phyloP scores from a whole-genome alignment of 352 stramenopile species.

The Phytophthora kernoviae region DNA sequence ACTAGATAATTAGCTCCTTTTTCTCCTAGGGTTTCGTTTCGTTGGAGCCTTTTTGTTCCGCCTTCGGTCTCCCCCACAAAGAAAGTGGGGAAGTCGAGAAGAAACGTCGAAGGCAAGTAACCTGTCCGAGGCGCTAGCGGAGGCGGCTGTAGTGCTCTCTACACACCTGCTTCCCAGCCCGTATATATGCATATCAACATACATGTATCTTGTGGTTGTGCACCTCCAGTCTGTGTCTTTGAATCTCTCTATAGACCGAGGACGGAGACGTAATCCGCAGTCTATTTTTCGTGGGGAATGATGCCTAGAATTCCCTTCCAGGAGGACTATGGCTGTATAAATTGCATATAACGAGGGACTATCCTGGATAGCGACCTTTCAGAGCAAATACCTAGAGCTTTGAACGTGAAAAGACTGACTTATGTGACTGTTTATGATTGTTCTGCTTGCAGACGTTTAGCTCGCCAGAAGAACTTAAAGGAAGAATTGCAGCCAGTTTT shows the following conservation, averaged over 20 bases:
- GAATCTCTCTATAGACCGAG: constrained; percentile 8
- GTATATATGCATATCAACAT: background rate
- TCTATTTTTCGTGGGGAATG: background rate
- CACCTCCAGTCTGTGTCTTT: constrained; percentile 2
- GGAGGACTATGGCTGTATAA: background rate
- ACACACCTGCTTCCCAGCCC: background rate
- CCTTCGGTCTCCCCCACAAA: constrained; percentile 35
- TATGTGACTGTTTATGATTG: constrained; percentile 12
- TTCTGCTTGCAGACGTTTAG: constrained; percentile 22
- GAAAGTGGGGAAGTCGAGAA: constrained; percentile 41
- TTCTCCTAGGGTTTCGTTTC: constrained; percentile 18
- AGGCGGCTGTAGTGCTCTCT: background rate
- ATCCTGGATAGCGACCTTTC: constrained; percentile 23
- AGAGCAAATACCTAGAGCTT: background rate
- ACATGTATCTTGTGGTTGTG: constrained; percentile 4
- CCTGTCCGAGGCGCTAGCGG: constrained; percentile 2
- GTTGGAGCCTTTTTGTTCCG: constrained; percentile 27
- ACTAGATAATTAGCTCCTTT: constrained; percentile 4
- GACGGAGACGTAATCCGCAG: background rate
- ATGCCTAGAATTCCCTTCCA: background rate
- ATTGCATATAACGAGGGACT: constrained; percentile 5
- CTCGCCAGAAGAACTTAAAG: constrained; percentile 17
- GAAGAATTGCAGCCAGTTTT: constrained; percentile 15
- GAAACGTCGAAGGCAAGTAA: constrained; percentile 49
- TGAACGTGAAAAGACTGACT: constrained; percentile 27